Evolutionary conservation across 768 basidiomycete species (phyloP).

Genomic region (Collybiopsis luxurians): DNA sequence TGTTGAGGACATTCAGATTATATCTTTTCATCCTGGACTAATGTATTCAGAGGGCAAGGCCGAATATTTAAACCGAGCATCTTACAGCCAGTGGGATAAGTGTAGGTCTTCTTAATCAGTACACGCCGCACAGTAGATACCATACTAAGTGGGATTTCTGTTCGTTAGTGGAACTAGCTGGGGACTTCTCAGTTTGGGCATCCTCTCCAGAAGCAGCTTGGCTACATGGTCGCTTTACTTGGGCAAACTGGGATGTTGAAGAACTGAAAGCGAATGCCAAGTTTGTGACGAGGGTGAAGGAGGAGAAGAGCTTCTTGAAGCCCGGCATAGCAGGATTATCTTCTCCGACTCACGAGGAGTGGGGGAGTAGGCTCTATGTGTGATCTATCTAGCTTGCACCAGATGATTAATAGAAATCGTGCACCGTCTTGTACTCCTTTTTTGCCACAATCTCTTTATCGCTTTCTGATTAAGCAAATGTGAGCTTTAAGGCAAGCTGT

Average conservation of each 20-base stretch:
- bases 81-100: not conserved
- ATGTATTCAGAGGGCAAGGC: not conserved
- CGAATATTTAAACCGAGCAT: not conserved
- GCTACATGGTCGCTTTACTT: not conserved
- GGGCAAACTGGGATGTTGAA: not conserved
- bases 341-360: no score
- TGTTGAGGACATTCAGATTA: not conserved
- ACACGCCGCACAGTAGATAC: no score
- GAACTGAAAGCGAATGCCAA: not conserved
- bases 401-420: no score
- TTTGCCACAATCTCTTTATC: no score
- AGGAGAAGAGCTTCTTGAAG: not conserved
- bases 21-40: not conserved
- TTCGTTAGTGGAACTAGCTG: not conserved
- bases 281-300: not conserved
- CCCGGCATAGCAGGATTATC: not conserved
- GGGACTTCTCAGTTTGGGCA: not conserved
- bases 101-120: not conserved
- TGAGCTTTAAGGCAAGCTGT: no score
- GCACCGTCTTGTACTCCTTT: no score
- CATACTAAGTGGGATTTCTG: not conserved
- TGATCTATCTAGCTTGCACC: no score
- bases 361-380: no score
- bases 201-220: no score
- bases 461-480: no score